These are phyloP conservation scores for Exophiala bonariae DNA, from an alignment of 2,329 filamentous ascomycete genomes.

Conservation along the genomic window DNA sequence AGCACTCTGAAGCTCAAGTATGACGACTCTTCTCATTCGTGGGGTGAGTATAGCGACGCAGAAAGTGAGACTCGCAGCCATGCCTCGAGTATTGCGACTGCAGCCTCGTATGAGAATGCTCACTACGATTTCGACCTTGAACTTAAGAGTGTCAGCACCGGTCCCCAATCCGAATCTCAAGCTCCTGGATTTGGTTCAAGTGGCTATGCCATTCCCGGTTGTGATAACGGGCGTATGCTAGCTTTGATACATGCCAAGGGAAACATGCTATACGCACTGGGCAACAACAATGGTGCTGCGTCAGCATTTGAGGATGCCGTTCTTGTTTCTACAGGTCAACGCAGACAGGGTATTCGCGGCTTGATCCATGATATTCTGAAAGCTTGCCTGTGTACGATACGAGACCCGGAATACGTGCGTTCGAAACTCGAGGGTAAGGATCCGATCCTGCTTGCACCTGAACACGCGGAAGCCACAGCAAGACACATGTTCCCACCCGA, in stretches of 20 bases:
- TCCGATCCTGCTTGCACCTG: slow-evolving; percentile 78
- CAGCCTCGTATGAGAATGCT: slow-evolving; percentile 56
- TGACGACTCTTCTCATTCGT: slow-evolving; percentile 48
- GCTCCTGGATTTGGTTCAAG: slow-evolving; percentile 68
- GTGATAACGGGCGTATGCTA: slow-evolving; percentile 88
- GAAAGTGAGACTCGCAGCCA: slow-evolving; percentile 58
- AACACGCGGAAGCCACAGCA: slow-evolving; percentile 79
- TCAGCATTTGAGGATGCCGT: slow-evolving; percentile 94
- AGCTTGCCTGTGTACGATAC: slow-evolving; percentile 43
- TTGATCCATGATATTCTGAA: slow-evolving; percentile 76
- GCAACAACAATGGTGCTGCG: slow-evolving; percentile 77
- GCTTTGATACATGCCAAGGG: slow-evolving; percentile 96
- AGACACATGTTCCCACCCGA: slow-evolving; percentile 75
- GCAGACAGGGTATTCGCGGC: slow-evolving; percentile 68
- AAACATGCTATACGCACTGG: slow-evolving; percentile 93
- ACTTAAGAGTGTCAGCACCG: slow-evolving; percentile 4
- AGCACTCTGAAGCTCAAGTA: slow-evolving; percentile 61
- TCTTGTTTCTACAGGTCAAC: slow-evolving; percentile 76
- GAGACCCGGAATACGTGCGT: slow-evolving; percentile 30
- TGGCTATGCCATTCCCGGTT: slow-evolving; percentile 79
- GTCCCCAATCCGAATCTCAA: slow-evolving; percentile 12
- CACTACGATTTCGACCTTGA: slow-evolving; percentile 58
- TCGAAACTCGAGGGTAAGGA: slow-evolving; percentile 42
- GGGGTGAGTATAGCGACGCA: slow-evolving; percentile 60
- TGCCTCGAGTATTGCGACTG: slow-evolving; percentile 52